These are phyloP conservation scores for Fraxinus platypoda DNA, from an alignment of 305 asterid genomes.

Conservation along the genomic window DNA sequence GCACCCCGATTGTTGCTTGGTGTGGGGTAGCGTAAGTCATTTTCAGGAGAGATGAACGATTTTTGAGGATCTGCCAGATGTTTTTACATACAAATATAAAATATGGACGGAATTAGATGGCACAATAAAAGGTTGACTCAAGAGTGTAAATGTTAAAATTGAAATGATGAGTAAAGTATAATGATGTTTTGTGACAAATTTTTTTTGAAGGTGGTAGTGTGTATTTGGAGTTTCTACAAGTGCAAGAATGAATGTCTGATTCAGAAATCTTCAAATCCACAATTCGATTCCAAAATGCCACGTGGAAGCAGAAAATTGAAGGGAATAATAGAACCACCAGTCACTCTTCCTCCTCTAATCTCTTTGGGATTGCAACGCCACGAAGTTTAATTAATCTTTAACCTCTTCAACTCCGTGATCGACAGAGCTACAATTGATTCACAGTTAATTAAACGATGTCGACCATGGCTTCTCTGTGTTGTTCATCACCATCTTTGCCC, in stretches of 20 bases:
- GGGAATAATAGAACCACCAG: slow-evolving; percentile 47
- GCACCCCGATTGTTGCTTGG: neutral
- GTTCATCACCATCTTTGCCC: slow-evolving; percentile 41
- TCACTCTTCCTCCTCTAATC: slow-evolving; percentile 10
- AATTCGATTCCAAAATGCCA: slow-evolving; percentile 23
- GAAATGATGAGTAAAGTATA: too few species aligned
- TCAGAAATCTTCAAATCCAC: neutral
- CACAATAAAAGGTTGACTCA: too few species aligned
- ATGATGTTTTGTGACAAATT: too few species aligned
- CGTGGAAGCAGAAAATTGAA: slow-evolving; percentile 49
- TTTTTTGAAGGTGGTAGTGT: too few species aligned
- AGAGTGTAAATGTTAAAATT: too few species aligned
- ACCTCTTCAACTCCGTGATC: neutral
- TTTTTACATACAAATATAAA: too few species aligned
- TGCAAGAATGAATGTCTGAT: neutral
- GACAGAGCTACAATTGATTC: neutral
- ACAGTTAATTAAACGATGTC: neutral
- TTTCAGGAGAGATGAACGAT: too few species aligned
- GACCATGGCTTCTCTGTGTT: slow-evolving; percentile 59
- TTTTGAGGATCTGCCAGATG: too few species aligned
- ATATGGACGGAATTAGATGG: too few species aligned
- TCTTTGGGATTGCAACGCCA: neutral
- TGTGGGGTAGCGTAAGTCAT: too few species aligned
- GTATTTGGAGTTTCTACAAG: too few species aligned
- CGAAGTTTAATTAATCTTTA: neutral